phyloP scores from a whole-genome alignment of 1,284 basidiomycete genomes.

The Ceratobasidium sp. region DNA sequence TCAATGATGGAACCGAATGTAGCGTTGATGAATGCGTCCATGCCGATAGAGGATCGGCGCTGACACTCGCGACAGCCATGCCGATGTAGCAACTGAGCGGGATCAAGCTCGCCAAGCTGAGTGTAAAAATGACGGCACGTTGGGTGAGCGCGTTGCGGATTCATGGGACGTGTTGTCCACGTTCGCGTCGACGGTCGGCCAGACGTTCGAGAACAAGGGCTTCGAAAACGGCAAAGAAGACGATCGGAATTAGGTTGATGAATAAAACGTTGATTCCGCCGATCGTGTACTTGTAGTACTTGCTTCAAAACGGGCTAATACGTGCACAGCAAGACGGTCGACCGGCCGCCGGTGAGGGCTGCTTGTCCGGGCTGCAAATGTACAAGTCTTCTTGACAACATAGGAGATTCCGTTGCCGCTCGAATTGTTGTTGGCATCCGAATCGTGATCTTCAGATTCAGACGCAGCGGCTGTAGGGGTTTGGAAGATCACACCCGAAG shows the following conservation, averaged over 20 bases:
- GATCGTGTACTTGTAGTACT: slow-evolving; percentile 99
- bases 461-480: slow-evolving; percentile 45
- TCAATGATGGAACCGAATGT: slow-evolving; percentile 99
- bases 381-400: slow-evolving; percentile 67
- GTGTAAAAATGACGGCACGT: slow-evolving; percentile 85
- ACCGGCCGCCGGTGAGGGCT: slow-evolving; percentile 75
- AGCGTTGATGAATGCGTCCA: slow-evolving; percentile 99
- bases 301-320: slow-evolving; percentile 91
- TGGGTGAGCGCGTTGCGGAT: slow-evolving; percentile 81
- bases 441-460: slow-evolving; percentile 44
- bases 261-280: slow-evolving; percentile 99
- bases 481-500: slow-evolving; percentile 59
- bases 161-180: slow-evolving; percentile 70
- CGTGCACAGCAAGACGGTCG: slow-evolving; percentile 95
- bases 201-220: slow-evolving; percentile 81
- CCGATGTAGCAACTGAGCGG: slow-evolving; percentile 99
- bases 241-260: slow-evolving; percentile 93
- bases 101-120: slow-evolving; percentile 92
- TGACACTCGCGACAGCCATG: slow-evolving; percentile 99
- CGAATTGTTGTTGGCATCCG: slow-evolving; percentile 48
- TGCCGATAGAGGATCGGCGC: slow-evolving; percentile 98
- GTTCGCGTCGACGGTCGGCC: slow-evolving; percentile 70
- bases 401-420: slow-evolving; percentile 59
- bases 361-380: slow-evolving; percentile 80
- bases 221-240: slow-evolving; percentile 97